These are phyloP conservation scores for Rhizopogon vulgaris DNA, from an alignment of 768 basidiomycete genomes.

Conservation along the genomic window DNA sequence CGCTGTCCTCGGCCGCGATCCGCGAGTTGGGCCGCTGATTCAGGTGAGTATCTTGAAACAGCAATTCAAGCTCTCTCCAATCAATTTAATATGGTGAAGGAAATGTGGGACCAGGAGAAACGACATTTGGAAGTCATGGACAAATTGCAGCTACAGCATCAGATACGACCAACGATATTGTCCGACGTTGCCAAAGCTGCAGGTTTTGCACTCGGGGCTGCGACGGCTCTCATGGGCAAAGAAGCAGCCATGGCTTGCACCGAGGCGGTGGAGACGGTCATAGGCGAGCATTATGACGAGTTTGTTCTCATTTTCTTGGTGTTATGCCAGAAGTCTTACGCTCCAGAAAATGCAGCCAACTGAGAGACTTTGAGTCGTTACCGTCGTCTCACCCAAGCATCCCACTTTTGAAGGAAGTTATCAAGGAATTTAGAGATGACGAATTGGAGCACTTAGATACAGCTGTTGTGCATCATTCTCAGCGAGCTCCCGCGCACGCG, in stretches of 20 bases:
- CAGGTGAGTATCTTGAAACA: constrained; percentile 43
- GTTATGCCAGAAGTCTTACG: neutral
- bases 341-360: constrained; percentile 49
- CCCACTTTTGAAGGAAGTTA: constrained; percentile 61
- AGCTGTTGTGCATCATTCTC: constrained; percentile 82
- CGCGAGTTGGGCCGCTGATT: constrained; percentile 54
- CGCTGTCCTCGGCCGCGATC: constrained; percentile 60
- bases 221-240: constrained; percentile 81
- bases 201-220: constrained; percentile 81
- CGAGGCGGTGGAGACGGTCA: constrained; percentile 95
- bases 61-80: neutral
- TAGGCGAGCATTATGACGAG: constrained; percentile 99
- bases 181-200: constrained; percentile 81
- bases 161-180: constrained; percentile 75
- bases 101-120: constrained; percentile 97
- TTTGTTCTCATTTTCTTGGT: constrained; percentile 36
- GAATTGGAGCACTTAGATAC: constrained; percentile 92
- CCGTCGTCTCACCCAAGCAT: constrained; percentile 72
- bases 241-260: constrained; percentile 98
- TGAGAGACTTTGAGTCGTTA: constrained; percentile 63
- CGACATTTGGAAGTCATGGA: constrained; percentile 87
- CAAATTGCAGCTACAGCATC: constrained; percentile 77
- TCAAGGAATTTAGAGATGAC: constrained; percentile 87
- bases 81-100: constrained; percentile 39
- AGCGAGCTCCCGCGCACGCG: constrained; percentile 88